phyloP scores from a whole-genome alignment of 2,329 filamentous ascomycete genomes.

The Trichoderma sp. region DNA sequence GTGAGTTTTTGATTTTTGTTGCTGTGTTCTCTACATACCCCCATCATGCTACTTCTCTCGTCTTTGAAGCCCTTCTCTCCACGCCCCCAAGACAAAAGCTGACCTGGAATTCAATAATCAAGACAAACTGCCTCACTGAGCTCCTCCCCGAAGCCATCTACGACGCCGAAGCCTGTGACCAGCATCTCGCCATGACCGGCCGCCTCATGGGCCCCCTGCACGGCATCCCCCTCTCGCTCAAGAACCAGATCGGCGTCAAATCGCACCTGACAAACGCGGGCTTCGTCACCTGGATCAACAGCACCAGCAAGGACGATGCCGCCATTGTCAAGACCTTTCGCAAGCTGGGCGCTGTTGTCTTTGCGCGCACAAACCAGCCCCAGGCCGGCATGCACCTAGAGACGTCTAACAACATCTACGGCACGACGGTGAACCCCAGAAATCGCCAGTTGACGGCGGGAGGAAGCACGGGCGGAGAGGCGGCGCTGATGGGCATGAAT shows the following conservation, averaged over 20 bases:
- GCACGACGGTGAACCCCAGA: conserved; percentile 16
- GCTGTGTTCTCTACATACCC: not conserved
- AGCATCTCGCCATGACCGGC: conserved; percentile 19
- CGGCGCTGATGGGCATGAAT: conserved; percentile 58
- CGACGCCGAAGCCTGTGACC: conserved; percentile 23
- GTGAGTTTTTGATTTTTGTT: not conserved
- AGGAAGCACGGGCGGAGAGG: conserved; percentile 57
- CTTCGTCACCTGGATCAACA: conserved; percentile 25
- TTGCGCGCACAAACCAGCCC: conserved; percentile 24
- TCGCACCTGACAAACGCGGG: conserved; percentile 18
- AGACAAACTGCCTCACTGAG: conserved; percentile 27
- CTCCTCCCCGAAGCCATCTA: conserved; percentile 25
- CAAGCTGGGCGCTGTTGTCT: conserved; percentile 24
- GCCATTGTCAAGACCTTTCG: conserved; percentile 20
- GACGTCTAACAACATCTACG: conserved; percentile 27
- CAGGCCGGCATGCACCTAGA: conserved; percentile 25
- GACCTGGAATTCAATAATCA: not conserved
- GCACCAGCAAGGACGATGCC: conserved; percentile 13
- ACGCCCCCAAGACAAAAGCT: not conserved
- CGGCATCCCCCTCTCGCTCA: conserved; percentile 25
- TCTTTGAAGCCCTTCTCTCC: not conserved
- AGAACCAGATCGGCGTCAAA: conserved; percentile 17
- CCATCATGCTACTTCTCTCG: not conserved
- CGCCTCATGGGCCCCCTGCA: conserved; percentile 26
- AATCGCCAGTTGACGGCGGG: conserved; percentile 23